Base-by-base conservation (phyloP, 2,329 filamentous ascomycete genomes). In the Parasarocladium wereldwijsianum region DNA sequence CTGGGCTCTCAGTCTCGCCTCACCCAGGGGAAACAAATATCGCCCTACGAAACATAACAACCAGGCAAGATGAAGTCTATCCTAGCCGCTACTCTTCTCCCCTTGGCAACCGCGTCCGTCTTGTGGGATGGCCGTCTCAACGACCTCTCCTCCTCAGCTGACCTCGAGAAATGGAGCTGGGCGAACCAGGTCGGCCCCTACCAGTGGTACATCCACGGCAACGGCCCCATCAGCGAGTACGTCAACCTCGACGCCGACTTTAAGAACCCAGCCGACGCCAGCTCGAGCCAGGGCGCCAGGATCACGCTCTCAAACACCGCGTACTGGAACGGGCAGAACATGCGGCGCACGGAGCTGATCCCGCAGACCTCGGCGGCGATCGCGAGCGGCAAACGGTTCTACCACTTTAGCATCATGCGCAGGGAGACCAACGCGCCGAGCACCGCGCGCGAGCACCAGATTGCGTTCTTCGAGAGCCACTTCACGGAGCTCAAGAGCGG, bases 191-290 rank as follows among this genome's bases (percentile, higher is more conserved):
- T 77, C 42, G 72, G 72, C 1, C 65, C 71, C 1, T 83, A 78
- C 53, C 76, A 82, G 50, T 82, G 77, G 60, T 82, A 82, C 56
- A 81, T 81, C 46, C 77, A 83, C 55, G 78, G 77, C 20, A 54
- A 57, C 5, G 64, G 60, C 7, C 30, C 54, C 1, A 60, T 70
- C 7, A 60, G 59, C 14, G 54, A 66, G 41, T 80, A 81, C 50
- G 62, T 80, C 39, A 70, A 70, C 41, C 58, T 80, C 2, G 66
- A 62, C 3, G 50, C 69, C 0, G 50, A 53, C 34, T 74, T 61
- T 60, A 77, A 76, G 55, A 80, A 79, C 51, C 68, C 73, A 0
- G 65, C 64, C 40, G 76, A 81, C 48, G 58, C 56, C 0, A 58
- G 57, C 28, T 73, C 70, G 29, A 63, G 56, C 20, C 67, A 79